Percentiles rank a stretch among this genome's conserved stretches.
phyloP scores from a whole-genome alignment of 352 stramenopile genomes.

The Pythium phragmitis region DNA sequence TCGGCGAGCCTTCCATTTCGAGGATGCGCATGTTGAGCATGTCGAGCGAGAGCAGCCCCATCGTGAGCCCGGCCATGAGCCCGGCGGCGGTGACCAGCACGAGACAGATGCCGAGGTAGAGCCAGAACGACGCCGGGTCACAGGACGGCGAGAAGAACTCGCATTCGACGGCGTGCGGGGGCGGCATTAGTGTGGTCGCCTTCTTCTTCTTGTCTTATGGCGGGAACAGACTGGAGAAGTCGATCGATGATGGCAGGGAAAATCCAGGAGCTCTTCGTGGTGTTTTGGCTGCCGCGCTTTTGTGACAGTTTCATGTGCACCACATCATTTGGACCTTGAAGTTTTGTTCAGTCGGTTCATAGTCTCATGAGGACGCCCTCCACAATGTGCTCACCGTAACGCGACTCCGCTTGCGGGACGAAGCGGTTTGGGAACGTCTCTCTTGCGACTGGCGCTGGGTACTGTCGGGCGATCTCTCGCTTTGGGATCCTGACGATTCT shows the following conservation, averaged over 20 bases:
- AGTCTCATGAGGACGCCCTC: too few relatives aligned
- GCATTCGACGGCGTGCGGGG: conserved; percentile 21
- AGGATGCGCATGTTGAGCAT: conserved; percentile 83
- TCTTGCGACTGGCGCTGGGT: too few relatives aligned
- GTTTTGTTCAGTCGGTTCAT: too few relatives aligned
- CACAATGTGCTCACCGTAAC: too few relatives aligned
- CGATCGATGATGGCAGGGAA: neutral
- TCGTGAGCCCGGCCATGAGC: conserved; percentile 77
- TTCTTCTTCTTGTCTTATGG: neutral
- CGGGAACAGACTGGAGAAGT: too few relatives aligned
- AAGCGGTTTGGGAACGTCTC: too few relatives aligned
- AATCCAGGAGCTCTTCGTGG: neutral
- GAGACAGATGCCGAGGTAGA: conserved; percentile 46
- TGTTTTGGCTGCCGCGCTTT: neutral
- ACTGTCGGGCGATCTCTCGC: too few relatives aligned
- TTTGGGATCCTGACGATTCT: too few relatives aligned
- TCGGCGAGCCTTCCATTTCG: conserved; percentile 63
- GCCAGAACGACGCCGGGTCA: conserved; percentile 59
- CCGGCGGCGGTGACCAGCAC: conserved; percentile 52
- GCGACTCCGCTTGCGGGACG: too few relatives aligned
- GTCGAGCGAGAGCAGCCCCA: conserved; percentile 76
- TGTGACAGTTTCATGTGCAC: neutral
- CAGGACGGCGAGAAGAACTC: conserved; percentile 67
- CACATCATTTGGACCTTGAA: neutral
- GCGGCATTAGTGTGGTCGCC: neutral